Conservation (phyloP, 768 basidiomycete genomes). For the Hypholoma sublateritium region DNA sequence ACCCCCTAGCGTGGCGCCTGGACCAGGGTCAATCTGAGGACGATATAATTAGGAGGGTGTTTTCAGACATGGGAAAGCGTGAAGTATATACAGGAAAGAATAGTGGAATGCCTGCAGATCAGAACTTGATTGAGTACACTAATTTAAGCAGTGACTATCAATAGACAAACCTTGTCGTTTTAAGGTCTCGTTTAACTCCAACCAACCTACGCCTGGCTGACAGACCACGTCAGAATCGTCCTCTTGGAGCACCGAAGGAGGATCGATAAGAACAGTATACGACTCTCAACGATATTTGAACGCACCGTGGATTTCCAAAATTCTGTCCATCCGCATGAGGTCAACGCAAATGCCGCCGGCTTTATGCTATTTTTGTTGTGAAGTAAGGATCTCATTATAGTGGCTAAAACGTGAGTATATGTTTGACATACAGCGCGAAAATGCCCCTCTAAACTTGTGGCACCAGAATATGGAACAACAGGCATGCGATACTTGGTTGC, state of each 20-base stretch:
- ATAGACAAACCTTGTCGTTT: conserved; percentile 49
- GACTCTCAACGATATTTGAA: not conserved
- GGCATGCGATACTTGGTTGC: conserved; percentile 79
- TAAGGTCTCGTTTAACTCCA: conserved; percentile 66
- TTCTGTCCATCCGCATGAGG: conserved; percentile 74
- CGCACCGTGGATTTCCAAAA: conserved; percentile 70
- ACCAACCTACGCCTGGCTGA: conserved; percentile 72
- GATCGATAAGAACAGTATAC: not conserved
- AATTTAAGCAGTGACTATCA: not conserved
- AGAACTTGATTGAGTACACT: not conserved
- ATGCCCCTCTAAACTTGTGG: conserved; percentile 82
- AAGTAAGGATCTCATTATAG: not conserved
- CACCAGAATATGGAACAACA: conserved; percentile 76
- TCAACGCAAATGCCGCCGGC: conserved; percentile 79
- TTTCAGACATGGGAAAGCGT: not conserved
- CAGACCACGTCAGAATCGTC: conserved; percentile 73
- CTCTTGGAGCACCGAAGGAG: conserved; percentile 34
- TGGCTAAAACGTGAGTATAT: not conserved
- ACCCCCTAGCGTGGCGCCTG: conserved; percentile 80
- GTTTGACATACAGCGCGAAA: conserved; percentile 53
- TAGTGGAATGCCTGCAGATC: conserved; percentile 57
- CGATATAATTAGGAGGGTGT: not conserved
- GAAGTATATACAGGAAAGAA: conserved; percentile 71
- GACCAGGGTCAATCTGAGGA: conserved; percentile 69
- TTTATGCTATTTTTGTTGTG: conserved; percentile 28